These are phyloP conservation scores for Zanthoxylum bungeanum DNA, from an alignment of 345 rosid species.

Conservation along the genomic window DNA sequence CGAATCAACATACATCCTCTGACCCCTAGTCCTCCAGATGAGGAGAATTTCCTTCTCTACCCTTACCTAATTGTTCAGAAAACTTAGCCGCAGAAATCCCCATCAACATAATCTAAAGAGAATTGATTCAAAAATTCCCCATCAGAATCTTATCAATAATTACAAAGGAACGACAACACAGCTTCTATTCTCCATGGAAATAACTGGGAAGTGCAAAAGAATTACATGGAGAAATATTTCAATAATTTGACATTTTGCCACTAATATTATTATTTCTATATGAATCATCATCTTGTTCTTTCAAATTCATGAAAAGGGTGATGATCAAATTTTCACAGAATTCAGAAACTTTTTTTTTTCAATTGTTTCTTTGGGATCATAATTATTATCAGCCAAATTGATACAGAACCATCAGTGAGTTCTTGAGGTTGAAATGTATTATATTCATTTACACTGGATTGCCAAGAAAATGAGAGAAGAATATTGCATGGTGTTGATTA, in stretches of 20 bases:
- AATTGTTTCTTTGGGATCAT: background rate
- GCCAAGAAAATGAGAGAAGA: background rate
- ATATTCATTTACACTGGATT: background rate
- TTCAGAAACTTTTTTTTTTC: background rate
- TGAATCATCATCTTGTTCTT: background rate
- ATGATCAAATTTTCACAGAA: background rate
- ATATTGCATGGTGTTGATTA: background rate
- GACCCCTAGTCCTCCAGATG: too few species aligned
- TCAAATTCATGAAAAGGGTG: background rate
- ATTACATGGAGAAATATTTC: background rate
- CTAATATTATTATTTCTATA: slow-evolving; percentile 4
- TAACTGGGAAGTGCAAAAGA: background rate
- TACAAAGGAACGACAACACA: slow-evolving; percentile 13
- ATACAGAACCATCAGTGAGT: background rate
- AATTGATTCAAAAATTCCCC: slow-evolving; percentile 32
- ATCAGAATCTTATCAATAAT: slow-evolving; percentile 14
- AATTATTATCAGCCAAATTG: background rate
- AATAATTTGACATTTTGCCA: background rate
- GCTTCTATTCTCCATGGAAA: background rate
- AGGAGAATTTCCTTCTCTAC: too few species aligned
- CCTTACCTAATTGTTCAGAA: too few species aligned
- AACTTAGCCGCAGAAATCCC: too few species aligned
- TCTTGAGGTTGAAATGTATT: background rate
- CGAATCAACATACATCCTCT: too few species aligned
- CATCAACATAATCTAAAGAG: too few species aligned